phyloP scores from a whole-genome alignment of 192 early-diverging fungal genomes.

The Geranomyces variabilis region DNA sequence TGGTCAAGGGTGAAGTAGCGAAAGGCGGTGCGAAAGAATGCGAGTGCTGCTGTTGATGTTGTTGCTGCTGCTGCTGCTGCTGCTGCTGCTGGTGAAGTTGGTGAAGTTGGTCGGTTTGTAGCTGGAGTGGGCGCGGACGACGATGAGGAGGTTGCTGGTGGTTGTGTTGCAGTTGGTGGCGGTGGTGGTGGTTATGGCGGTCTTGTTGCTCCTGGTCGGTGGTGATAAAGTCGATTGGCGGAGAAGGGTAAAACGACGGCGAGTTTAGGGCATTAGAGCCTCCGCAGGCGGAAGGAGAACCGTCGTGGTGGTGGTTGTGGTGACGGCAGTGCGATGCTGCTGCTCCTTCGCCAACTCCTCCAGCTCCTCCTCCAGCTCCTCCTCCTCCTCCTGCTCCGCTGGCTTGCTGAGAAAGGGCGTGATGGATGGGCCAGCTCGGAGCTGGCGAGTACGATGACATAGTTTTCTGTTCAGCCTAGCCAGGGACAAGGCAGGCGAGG shows the following conservation, averaged over 20 bases:
- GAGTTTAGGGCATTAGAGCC: not conserved
- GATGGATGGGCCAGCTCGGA: not conserved
- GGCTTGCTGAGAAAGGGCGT: not conserved
- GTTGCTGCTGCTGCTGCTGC: slow-evolving; percentile 12
- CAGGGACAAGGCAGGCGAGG: too few relatives aligned
- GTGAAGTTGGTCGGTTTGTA: too few relatives aligned
- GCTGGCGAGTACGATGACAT: slow-evolving; percentile 2
- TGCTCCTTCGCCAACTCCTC: too few relatives aligned
- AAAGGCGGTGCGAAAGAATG: not conserved
- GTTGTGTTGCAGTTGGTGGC: not conserved
- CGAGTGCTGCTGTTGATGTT: not conserved
- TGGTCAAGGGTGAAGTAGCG: not conserved
- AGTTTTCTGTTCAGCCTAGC: too few relatives aligned
- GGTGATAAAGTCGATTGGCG: slow-evolving; percentile 12
- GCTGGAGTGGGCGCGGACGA: too few relatives aligned
- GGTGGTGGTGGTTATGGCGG: slow-evolving; percentile 10
- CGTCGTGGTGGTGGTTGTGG: not conserved
- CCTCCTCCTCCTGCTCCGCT: too few relatives aligned
- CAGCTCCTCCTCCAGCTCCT: too few relatives aligned
- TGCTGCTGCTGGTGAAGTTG: not conserved
- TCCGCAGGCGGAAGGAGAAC: not conserved
- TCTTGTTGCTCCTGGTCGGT: not conserved
- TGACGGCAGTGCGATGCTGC: not conserved
- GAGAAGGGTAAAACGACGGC: slow-evolving; percentile 10
- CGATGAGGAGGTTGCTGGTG: not conserved